Evolutionary conservation across 2,329 filamentous ascomycete genomes (phyloP).

Genomic region (Stachybotrys echinatus): DNA sequence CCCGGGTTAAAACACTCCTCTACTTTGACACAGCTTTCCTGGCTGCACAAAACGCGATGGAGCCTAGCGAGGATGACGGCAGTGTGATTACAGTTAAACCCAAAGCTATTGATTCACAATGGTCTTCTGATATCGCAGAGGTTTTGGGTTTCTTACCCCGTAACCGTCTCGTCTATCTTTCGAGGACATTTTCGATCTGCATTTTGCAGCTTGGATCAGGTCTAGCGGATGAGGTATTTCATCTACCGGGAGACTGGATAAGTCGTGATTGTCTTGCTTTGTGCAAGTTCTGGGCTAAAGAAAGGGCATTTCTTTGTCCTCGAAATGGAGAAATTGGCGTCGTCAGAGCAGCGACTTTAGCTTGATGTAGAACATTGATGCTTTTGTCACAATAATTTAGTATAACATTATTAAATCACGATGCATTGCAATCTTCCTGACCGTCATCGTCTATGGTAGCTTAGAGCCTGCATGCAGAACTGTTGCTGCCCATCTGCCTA

Average conservation of each 20-base stretch:
- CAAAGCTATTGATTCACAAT: background rate
- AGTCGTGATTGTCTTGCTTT: conserved; percentile 12
- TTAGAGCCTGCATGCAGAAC: no score
- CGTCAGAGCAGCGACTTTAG: no score
- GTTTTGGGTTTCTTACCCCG: conserved; percentile 10
- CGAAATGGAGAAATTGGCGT: conserved; percentile 16
- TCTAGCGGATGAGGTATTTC: conserved; percentile 7
- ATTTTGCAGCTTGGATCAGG: conserved; percentile 6
- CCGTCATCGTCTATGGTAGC: no score
- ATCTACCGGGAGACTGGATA: conserved; percentile 18
- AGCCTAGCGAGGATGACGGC: background rate
- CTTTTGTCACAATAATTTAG: no score
- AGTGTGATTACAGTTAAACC: background rate
- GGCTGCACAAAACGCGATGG: no score
- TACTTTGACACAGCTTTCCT: background rate
- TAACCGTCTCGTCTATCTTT: conserved; percentile 12
- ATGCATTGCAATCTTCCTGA: no score
- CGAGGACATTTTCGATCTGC: conserved; percentile 11
- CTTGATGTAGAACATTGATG: no score
- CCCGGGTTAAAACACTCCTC: background rate
- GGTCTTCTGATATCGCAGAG: conserved; percentile 9
- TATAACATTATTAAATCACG: no score
- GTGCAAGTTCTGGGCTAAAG: conserved; percentile 9
- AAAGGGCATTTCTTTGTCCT: conserved; percentile 16
- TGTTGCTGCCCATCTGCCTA: no score